Conservation (phyloP, 768 basidiomycete species). For the Pleurotus citrinopileatus region DNA sequence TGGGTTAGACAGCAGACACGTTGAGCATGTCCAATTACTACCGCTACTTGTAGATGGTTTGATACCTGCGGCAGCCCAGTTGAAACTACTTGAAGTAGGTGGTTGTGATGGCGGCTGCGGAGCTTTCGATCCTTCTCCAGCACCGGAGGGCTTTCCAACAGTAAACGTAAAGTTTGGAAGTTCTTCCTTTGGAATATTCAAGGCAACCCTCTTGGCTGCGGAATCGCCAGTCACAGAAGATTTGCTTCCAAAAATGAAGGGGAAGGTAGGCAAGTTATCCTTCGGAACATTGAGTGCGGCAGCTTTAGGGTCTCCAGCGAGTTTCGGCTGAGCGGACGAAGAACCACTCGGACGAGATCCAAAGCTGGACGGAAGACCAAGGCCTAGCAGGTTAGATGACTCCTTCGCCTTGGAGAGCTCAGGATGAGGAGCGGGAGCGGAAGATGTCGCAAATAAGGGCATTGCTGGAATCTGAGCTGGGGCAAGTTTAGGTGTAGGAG, state of each 20-base stretch:
- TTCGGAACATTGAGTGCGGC: conserved; percentile 25
- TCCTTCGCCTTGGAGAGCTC: not conserved
- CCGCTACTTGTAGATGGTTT: conserved; percentile 36
- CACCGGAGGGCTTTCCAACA: conserved; percentile 7
- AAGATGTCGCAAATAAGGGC: conserved; percentile 14
- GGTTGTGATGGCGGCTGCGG: conserved; percentile 13
- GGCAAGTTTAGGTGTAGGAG: conserved; percentile 26
- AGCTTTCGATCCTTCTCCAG: not conserved
- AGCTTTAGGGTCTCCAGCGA: conserved; percentile 22
- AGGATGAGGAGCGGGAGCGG: not conserved
- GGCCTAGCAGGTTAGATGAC: not conserved
- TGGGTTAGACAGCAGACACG: conserved; percentile 51
- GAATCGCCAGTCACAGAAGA: conserved; percentile 18
- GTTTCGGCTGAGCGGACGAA: not conserved
- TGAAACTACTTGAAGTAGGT: conserved; percentile 40
- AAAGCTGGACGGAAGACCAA: not conserved
- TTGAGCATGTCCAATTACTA: conserved; percentile 52
- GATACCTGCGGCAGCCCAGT: conserved; percentile 61
- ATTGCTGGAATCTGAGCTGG: conserved; percentile 20
- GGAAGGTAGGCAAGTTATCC: conserved; percentile 33
- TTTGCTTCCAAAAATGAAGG: conserved; percentile 27
- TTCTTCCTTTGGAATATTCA: conserved; percentile 25
- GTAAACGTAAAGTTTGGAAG: conserved; percentile 16
- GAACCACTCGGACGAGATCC: not conserved
- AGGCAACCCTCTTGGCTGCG: conserved; percentile 34